Base-by-base conservation (phyloP, 108 stramenopile genomes). In the Discostella pseudostelligera region DNA sequence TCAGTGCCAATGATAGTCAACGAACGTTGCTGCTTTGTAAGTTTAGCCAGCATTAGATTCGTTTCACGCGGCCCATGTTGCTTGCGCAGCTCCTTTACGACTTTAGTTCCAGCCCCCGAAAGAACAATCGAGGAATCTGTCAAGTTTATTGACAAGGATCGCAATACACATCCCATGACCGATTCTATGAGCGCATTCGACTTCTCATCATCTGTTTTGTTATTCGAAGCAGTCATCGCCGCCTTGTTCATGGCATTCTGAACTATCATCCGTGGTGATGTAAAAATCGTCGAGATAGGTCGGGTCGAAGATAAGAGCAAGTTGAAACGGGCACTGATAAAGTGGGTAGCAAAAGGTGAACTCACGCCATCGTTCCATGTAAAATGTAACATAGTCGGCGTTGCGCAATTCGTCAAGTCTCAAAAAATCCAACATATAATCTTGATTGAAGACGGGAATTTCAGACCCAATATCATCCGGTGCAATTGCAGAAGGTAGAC, bases 311-410 rank as follows among this genome's bases (percentile, higher is more conserved):
- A n/a, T n/a, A n/a, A n/a, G n/a, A n/a, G n/a, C n/a, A n/a, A n/a
- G n/a, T n/a, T n/a, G n/a, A n/a, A n/a, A n/a, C n/a, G n/a, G n/a
- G n/a, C 50, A 26, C 3, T 14, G 24, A 11, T 26, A 29, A 19
- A 64, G 39, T 67, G 32, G 24, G 62, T 10, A 29, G 53, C 24
- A 43, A 37, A 37, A 56, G 67, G 60, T 56, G 36, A 9, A 56
- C 13, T 62, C 66, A 39, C 73, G 62, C 78, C 78, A 78, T 46
- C 60, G 26, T 53, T 78, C 72, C 26, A 78, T 55, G 19, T 39
- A 64, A 69, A 69, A 73, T 3, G 70, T 78, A 20, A 62, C 29
- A 5, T 0, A 3, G 19, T 78, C 59, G 22, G 78, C 72, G 56
- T 46, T 24, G 1, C 54, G 35, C 10, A 63, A 19, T 56, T 61